phyloP scores from a whole-genome alignment of 495 filamentous ascomycete species.

The Podospora australis region DNA sequence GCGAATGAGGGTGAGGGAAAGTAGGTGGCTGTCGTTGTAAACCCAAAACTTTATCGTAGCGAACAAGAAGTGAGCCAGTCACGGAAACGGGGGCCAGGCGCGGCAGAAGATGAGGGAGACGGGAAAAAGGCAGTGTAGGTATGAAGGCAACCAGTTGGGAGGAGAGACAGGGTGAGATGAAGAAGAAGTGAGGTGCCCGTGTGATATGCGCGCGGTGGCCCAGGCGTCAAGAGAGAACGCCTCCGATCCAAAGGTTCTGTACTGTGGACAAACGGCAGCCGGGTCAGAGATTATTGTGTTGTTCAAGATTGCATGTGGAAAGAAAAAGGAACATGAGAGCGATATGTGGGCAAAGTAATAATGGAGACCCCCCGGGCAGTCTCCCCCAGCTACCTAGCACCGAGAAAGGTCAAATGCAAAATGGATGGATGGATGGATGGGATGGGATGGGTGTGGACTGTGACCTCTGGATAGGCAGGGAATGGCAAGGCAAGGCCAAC shows the following conservation, averaged over 20 bases:
- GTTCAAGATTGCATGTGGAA: slow-evolving; percentile 12
- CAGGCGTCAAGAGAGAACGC: slow-evolving; percentile 2
- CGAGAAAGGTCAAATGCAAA: slow-evolving; percentile 26
- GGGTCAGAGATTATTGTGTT: slow-evolving; percentile 14
- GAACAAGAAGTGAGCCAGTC: not conserved
- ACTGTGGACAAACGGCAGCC: slow-evolving; percentile 13
- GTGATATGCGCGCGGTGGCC: not conserved
- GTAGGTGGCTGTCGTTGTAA: no score
- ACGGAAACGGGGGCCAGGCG: not conserved
- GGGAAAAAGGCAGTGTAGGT: not conserved
- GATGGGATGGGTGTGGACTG: not conserved
- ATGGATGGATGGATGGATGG: no score
- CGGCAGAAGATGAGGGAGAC: not conserved
- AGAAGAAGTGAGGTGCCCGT: slow-evolving; percentile 2
- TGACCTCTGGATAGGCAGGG: slow-evolving; percentile 17
- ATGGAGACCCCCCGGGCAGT: slow-evolving; percentile 29
- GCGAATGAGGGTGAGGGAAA: no score
- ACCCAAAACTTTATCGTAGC: no score
- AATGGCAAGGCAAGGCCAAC: slow-evolving; percentile 14
- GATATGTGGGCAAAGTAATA: slow-evolving; percentile 32
- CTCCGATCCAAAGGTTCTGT: not conserved
- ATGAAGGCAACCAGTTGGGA: not conserved
- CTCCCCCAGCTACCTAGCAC: no score
- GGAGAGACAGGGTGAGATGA: slow-evolving; percentile 1
- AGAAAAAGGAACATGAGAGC: slow-evolving; percentile 23